Percentiles rank a stretch among this genome's conserved stretches.
Conservation (phyloP, 2,329 filamentous ascomycete genomes). For the Diaporthe destruens region DNA sequence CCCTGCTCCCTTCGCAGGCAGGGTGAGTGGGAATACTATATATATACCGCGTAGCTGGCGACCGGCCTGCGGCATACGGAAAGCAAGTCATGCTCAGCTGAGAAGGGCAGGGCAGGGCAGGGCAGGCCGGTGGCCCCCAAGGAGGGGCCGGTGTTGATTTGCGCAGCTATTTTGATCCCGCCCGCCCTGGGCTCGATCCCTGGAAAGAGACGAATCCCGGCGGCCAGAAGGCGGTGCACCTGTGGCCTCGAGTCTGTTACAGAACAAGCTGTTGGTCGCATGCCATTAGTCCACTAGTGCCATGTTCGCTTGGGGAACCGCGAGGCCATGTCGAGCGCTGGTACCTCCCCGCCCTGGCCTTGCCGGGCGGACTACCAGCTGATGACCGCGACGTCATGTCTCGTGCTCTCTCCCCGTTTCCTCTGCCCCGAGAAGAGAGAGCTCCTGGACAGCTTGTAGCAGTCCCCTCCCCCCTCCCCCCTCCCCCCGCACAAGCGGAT, state of each 20-base stretch:
- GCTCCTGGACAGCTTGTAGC: constrained; percentile 13
- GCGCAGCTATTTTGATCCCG: constrained; percentile 31
- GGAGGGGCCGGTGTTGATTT: constrained; percentile 30
- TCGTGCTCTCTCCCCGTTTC: constrained; percentile 19
- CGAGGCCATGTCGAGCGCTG: neutral
- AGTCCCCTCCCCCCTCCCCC: neutral
- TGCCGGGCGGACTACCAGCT: constrained; percentile 17
- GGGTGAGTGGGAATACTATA: neutral
- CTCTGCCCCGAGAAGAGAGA: constrained; percentile 22
- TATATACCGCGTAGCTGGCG: no score
- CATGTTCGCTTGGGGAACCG: constrained; percentile 25
- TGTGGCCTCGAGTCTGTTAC: constrained; percentile 33
- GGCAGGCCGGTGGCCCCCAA: neutral
- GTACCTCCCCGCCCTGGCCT: constrained; percentile 3
- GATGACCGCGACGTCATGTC: constrained; percentile 29
- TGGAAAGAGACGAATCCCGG: constrained; percentile 22
- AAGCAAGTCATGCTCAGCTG: constrained; percentile 23
- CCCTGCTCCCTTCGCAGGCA: neutral
- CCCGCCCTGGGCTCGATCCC: neutral
- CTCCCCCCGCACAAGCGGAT: constrained; percentile 17
- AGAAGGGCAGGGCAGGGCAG: constrained; percentile 5
- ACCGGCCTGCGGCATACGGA: neutral
- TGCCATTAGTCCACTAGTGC: constrained; percentile 28
- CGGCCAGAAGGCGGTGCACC: constrained; percentile 15
- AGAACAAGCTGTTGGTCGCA: constrained; percentile 31